These are phyloP conservation scores for Amanita muscaria DNA, from an alignment of 768 basidiomycete genomes.

Conservation along the genomic window DNA sequence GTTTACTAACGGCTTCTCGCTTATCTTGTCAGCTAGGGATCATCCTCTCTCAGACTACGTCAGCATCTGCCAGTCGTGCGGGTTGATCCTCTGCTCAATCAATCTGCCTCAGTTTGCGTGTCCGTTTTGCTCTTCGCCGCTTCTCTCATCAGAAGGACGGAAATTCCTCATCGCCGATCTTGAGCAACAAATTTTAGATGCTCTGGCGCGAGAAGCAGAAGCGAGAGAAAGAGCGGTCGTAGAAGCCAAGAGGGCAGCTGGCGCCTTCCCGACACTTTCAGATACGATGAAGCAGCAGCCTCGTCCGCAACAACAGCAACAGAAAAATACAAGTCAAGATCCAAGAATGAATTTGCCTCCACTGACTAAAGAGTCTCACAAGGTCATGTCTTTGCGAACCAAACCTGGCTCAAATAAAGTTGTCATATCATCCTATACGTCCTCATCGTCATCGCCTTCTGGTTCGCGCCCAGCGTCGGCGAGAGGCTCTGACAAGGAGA, in stretches of 20 bases:
- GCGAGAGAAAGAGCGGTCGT: conserved; percentile 37
- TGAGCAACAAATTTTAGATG: conserved; percentile 33
- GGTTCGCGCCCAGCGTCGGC: conserved; percentile 29
- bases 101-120: conserved; percentile 49
- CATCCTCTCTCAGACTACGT: conserved; percentile 52
- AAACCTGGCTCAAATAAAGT: conserved; percentile 33
- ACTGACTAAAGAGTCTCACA: conserved; percentile 33
- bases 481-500: conserved; percentile 7
- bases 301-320: conserved; percentile 5
- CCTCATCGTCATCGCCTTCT: conserved; percentile 28
- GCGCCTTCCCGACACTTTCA: conserved; percentile 53
- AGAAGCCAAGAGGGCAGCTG: conserved; percentile 40
- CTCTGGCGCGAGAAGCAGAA: conserved; percentile 38
- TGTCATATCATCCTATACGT: conserved; percentile 44
- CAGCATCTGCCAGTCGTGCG: conserved; percentile 48
- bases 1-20: no score
- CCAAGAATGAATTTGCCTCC: conserved; percentile 14
- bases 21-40: conserved; percentile 46
- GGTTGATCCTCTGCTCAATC: conserved; percentile 51
- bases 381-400: conserved; percentile 46
- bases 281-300: conserved; percentile 9
- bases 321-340: background rate
- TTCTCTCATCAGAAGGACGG: conserved; percentile 28
- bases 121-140: conserved; percentile 37
- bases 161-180: conserved; percentile 33